Conservation (phyloP, 805 yeast genomes). For the Monosporozyma aerobia region DNA sequence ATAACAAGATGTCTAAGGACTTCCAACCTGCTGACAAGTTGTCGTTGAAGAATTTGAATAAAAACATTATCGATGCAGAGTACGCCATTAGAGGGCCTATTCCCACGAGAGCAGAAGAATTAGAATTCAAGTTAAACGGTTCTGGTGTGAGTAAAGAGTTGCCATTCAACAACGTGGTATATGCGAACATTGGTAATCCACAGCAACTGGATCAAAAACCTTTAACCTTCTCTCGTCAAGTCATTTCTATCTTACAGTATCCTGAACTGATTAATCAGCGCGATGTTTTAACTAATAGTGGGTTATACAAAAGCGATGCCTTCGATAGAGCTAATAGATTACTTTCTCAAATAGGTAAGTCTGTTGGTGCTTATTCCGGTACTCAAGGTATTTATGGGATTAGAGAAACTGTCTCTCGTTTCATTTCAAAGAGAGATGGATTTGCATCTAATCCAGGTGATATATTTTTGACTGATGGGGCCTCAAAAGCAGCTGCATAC, state of each 20-base stretch:
- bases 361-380: conserved; percentile 90
- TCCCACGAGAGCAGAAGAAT: conserved; percentile 84
- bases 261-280: conserved; percentile 50
- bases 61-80: conserved; percentile 68
- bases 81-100: conserved; percentile 96
- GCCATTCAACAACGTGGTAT: conserved; percentile 70
- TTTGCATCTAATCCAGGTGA: conserved; percentile 53
- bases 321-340: conserved; percentile 57
- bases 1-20: background rate
- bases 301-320: conserved; percentile 53
- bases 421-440: conserved; percentile 76
- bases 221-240: conserved; percentile 86
- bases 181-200: conserved; percentile 95
- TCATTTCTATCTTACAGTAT: conserved; percentile 74
- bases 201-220: conserved; percentile 95
- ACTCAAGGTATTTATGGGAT: conserved; percentile 78
- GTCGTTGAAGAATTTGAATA: conserved; percentile 50
- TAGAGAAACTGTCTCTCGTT: conserved; percentile 71
- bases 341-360: conserved; percentile 50
- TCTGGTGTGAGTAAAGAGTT: conserved; percentile 34
- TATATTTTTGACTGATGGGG: conserved; percentile 85
- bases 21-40: conserved; percentile 30
- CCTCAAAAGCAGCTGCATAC: conserved; percentile 85
- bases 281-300: conserved; percentile 6
- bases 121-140: conserved; percentile 44